Base-by-base conservation (phyloP, 441 rosid species). In the Syzygium malaccense region DNA sequence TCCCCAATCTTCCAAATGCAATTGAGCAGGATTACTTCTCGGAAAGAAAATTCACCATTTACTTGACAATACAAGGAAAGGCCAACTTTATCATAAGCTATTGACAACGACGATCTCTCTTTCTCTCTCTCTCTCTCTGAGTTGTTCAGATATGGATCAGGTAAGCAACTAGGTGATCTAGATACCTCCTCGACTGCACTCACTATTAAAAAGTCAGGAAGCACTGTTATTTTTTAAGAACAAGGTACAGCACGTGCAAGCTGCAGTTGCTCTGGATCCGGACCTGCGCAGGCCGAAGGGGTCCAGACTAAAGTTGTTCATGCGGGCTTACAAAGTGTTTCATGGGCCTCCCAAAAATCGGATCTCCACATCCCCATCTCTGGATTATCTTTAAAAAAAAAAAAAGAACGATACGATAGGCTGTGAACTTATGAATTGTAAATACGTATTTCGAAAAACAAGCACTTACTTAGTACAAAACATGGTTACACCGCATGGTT, bases 221-320 rank as follows among this genome's bases (percentile, higher is more conserved):
- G 15, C 7, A 58, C n/a, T 58, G 14, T 1, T 58, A 2, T 0
- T 58, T 26, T 58, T 60, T 13, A 60, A n/a, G 66, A n/a, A 60
- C 28, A 28, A 5, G 30, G 64, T 58, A 26, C 0, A 58, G 64
- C 17, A 26, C 30, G 15, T 58, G 15, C 32, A 60, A 12, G 48
- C 48, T 45, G 7, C 48, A 45, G 14, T 60, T 60, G 30, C 32
- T 28, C 5, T 60, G 66, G 66, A 28, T 60, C 30, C 11, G 14
- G 32, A 60, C 32, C 15, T 12, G 17, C 28, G 28, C 13, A 0
- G 0, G 15, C 17, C 14, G 32, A 26, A 60, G 2, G n/a, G 17
- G 1, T 60, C 4, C 0, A 0, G 28, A 60, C 28, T 60, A 26
- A 28, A 60, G 7, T 13, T 28, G 15, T 60, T 13, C 12, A 26